Conservation (phyloP, 306 rosid genomes). For the Begonia masoniana region DNA sequence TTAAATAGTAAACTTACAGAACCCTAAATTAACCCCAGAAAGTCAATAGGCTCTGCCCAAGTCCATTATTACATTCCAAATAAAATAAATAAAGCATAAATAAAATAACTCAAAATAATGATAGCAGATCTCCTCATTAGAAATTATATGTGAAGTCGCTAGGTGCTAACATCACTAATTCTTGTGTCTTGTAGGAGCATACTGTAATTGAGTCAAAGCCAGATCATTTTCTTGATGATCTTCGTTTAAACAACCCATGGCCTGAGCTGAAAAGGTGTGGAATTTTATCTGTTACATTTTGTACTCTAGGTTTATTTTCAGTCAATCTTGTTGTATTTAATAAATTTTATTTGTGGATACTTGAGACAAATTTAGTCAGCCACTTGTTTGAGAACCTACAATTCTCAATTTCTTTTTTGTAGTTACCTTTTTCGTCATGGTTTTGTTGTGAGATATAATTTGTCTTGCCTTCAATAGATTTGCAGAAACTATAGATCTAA, state of each 20-base stretch:
- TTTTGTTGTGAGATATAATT: too few relatives aligned
- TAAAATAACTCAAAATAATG: too few relatives aligned
- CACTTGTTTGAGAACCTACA: slow-evolving; percentile 1
- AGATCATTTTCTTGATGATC: slow-evolving; percentile 94
- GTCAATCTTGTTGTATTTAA: too few relatives aligned
- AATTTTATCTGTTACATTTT: slow-evolving; percentile 10
- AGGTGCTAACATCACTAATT: slow-evolving; percentile 9
- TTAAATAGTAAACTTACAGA: too few relatives aligned
- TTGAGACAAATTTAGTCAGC: not conserved
- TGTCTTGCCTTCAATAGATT: slow-evolving; percentile 29
- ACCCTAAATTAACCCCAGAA: too few relatives aligned
- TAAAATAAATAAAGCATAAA: too few relatives aligned
- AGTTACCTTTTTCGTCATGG: too few relatives aligned
- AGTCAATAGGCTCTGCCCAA: too few relatives aligned
- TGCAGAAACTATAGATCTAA: slow-evolving; percentile 65
- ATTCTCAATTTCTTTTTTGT: slow-evolving; percentile 7
- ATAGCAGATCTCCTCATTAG: not conserved
- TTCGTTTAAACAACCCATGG: slow-evolving; percentile 96
- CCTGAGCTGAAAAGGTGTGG: slow-evolving; percentile 74
- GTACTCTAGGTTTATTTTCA: not conserved
- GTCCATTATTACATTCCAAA: too few relatives aligned
- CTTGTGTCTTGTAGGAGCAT: slow-evolving; percentile 60
- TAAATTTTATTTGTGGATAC: too few relatives aligned
- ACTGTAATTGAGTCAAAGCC: slow-evolving; percentile 93
- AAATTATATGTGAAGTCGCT: slow-evolving; percentile 11